Evolutionary conservation across 2,329 filamentous ascomycete species (phyloP).

Genomic region (Sarocladiaceae sp.): DNA sequence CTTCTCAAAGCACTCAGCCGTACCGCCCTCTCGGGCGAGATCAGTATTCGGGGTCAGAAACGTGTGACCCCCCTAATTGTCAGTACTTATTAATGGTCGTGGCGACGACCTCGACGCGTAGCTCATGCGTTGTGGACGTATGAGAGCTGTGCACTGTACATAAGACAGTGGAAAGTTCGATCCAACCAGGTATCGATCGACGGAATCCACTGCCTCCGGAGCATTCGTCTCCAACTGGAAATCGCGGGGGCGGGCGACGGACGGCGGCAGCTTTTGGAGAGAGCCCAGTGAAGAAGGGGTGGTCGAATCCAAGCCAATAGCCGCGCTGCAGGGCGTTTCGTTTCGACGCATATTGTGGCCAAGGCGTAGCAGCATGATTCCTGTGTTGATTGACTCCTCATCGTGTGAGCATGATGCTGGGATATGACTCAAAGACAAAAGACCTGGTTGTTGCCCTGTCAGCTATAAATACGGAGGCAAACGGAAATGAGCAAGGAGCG

Average conservation of each 20-base stretch:
- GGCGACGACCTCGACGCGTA: no score
- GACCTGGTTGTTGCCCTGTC: neutral
- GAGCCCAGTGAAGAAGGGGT: neutral
- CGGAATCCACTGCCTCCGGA: constrained; percentile 1
- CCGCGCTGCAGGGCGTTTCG: constrained; percentile 1
- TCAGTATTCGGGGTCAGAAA: no score
- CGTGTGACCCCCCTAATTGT: no score
- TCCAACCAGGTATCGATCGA: constrained; percentile 1
- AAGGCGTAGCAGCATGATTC: neutral
- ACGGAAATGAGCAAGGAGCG: constrained; percentile 2
- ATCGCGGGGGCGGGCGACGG: constrained; percentile 4
- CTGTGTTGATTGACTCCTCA: neutral
- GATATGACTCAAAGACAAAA: neutral
- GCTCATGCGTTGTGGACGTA: no score
- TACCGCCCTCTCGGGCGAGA: no score
- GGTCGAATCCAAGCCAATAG: neutral
- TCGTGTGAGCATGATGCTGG: neutral
- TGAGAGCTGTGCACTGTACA: no score
- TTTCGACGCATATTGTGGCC: neutral
- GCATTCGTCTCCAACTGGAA: constrained; percentile 9
- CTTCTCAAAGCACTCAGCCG: no score
- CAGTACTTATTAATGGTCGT: no score
- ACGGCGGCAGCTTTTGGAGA: neutral
- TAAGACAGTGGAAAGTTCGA: no score
- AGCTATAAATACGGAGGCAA: neutral